phyloP scores from a whole-genome alignment of 306 rosid species.

The Leucaena leucocephala region DNA sequence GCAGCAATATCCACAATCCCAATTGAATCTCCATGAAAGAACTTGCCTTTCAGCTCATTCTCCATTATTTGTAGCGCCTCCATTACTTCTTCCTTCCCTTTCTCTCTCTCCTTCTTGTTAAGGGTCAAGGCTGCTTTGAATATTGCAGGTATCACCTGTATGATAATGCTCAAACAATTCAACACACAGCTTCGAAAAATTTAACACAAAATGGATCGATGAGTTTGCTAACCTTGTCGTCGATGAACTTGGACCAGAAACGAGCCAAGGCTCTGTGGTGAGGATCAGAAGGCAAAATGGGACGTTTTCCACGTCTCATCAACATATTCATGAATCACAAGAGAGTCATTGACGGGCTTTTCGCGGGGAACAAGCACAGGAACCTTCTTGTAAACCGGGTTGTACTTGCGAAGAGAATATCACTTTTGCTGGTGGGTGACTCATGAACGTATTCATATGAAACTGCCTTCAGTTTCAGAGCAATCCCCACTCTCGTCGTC shows the following conservation, averaged over 20 bases:
- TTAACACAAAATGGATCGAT: background rate
- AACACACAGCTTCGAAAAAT: background rate
- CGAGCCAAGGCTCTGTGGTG: slow-evolving; percentile 42
- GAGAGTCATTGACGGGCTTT: slow-evolving; percentile 42
- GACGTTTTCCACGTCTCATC: slow-evolving; percentile 43
- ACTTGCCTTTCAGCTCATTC: slow-evolving; percentile 46
- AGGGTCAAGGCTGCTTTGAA: slow-evolving; percentile 24
- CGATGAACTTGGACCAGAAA: slow-evolving; percentile 45
- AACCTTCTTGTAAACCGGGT: slow-evolving; percentile 50
- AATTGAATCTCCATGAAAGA: slow-evolving; percentile 48
- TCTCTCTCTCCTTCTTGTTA: slow-evolving; percentile 29
- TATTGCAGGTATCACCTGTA: slow-evolving; percentile 24
- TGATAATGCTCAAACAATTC: background rate
- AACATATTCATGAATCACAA: slow-evolving; percentile 48
- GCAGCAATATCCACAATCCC: slow-evolving; percentile 57
- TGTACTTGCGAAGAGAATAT: slow-evolving; percentile 41
- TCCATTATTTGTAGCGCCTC: slow-evolving; percentile 42
- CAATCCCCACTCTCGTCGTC: slow-evolving; percentile 40
- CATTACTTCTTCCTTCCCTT: slow-evolving; percentile 38
- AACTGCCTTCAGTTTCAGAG: slow-evolving; percentile 48
- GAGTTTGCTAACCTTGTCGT: no score
- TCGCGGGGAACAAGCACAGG: slow-evolving; percentile 48
- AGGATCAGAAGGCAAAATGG: slow-evolving; percentile 50
- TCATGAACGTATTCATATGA: slow-evolving; percentile 39
- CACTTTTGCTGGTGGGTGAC: slow-evolving; percentile 40